Conservation (phyloP, 257 asterid species). For the Sherardia arvensis region DNA sequence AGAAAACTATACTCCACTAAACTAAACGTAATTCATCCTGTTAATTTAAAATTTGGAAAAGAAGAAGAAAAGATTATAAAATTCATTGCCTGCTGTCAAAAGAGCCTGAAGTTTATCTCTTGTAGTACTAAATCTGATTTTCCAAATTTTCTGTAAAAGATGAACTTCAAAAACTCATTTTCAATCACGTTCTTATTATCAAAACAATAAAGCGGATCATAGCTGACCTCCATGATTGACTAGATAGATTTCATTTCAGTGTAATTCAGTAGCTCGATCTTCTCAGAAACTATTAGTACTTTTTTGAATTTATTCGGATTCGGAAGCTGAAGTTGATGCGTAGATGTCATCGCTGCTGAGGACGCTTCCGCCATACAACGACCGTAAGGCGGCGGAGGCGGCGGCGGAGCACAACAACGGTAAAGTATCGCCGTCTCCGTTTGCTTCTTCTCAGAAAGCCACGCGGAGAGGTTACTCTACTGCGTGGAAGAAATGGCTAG, state of each 20-base stretch:
- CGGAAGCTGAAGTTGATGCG: conserved; percentile 18
- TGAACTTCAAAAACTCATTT: background rate
- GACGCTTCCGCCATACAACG: conserved; percentile 66
- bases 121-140: background rate
- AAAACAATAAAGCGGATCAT: background rate
- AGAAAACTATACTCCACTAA: background rate
- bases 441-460: conserved; percentile 32
- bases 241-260: too few relatives aligned
- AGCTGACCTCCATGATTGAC: background rate
- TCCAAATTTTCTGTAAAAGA: background rate
- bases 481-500: conserved; percentile 53
- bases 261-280: background rate
- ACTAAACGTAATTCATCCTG: background rate
- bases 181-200: background rate
- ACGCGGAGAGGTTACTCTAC: conserved; percentile 33
- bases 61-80: too few relatives aligned
- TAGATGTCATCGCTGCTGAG: conserved; percentile 86
- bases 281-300: background rate
- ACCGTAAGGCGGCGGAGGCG: conserved; percentile 32
- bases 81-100: background rate
- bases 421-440: conserved; percentile 45
- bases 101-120: background rate
- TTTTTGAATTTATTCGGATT: background rate
- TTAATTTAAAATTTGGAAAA: too few relatives aligned
- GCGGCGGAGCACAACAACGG: conserved; percentile 60